phyloP scores from a whole-genome alignment of 1,284 basidiomycete species.

The Cryptococcus depauperatus region DNA sequence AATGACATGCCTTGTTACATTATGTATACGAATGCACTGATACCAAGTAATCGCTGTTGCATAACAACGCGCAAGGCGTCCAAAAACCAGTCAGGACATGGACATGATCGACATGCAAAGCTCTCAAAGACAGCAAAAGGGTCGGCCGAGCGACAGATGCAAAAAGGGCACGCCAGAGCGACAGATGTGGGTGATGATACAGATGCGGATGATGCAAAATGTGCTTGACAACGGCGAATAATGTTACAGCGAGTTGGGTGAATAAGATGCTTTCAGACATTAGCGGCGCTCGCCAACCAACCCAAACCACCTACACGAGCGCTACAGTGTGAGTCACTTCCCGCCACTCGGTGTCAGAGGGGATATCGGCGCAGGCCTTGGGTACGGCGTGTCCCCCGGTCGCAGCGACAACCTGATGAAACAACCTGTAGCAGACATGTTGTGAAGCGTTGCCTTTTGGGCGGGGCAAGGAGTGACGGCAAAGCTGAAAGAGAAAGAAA shows the following conservation, averaged over 20 bases:
- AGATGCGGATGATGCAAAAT: not conserved
- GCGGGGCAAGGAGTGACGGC: too few relatives aligned
- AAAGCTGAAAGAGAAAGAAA: too few relatives aligned
- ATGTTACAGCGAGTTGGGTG: not conserved
- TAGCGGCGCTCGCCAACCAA: not conserved
- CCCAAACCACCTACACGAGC: too few relatives aligned
- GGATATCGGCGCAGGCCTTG: constrained; percentile 1
- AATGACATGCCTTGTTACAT: constrained; percentile 6
- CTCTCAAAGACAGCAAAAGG: too few relatives aligned
- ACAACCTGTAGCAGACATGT: too few relatives aligned
- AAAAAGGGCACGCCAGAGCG: not conserved
- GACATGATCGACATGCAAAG: constrained; percentile 2
- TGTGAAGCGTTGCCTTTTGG: too few relatives aligned
- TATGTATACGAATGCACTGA: constrained; percentile 1
- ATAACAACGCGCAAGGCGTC: not conserved
- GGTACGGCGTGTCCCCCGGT: constrained; percentile 1
- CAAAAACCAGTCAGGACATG: not conserved
- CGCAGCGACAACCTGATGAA: too few relatives aligned
- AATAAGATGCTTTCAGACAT: not conserved
- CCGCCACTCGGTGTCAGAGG: constrained; percentile 1
- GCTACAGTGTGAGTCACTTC: not conserved
- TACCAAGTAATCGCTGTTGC: not conserved
- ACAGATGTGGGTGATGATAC: not conserved
- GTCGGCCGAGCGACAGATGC: too few relatives aligned
- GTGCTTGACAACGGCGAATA: too few relatives aligned